phyloP scores from a whole-genome alignment of 2,329 filamentous ascomycete genomes.

The Chalaropsis ovoidea region DNA sequence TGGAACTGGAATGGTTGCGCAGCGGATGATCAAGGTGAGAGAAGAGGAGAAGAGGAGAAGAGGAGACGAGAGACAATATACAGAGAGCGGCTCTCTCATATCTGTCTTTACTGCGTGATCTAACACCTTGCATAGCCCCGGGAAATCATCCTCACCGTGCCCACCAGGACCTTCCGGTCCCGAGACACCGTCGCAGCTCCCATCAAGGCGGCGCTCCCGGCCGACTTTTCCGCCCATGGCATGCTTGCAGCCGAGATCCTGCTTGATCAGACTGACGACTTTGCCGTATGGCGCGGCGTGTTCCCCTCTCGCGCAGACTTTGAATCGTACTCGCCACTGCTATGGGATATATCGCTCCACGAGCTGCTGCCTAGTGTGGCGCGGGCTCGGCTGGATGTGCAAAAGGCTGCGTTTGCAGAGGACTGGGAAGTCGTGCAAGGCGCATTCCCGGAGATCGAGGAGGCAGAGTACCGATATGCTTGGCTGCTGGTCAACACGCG shows the following conservation, averaged over 20 bases:
- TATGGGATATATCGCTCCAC: conserved; percentile 41
- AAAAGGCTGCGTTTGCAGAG: conserved; percentile 37
- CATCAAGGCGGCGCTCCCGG: conserved; percentile 44
- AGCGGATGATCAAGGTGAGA: conserved; percentile 52
- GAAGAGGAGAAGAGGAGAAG: not conserved
- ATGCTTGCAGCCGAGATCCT: conserved; percentile 58
- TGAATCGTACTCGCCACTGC: conserved; percentile 37
- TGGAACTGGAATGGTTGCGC: conserved; percentile 69
- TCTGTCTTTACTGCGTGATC: not conserved
- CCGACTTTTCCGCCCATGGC: conserved; percentile 54
- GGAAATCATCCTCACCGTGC: conserved; percentile 55
- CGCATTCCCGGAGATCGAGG: conserved; percentile 30
- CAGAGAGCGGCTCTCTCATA: not conserved
- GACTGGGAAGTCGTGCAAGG: conserved; percentile 35
- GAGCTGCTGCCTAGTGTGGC: conserved; percentile 39
- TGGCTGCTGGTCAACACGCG: conserved; percentile 55
- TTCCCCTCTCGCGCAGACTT: conserved; percentile 57
- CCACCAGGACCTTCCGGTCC: conserved; percentile 52
- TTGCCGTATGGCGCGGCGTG: conserved; percentile 52
- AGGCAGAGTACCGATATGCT: conserved; percentile 41
- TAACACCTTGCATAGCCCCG: conserved; percentile 29
- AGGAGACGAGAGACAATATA: not conserved
- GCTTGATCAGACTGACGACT: conserved; percentile 33
- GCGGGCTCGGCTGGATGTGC: conserved; percentile 42
- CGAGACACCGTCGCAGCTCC: conserved; percentile 47